These are phyloP conservation scores for Achlya hypogyna DNA, from an alignment of 352 stramenopile species.

Conservation along the genomic window DNA sequence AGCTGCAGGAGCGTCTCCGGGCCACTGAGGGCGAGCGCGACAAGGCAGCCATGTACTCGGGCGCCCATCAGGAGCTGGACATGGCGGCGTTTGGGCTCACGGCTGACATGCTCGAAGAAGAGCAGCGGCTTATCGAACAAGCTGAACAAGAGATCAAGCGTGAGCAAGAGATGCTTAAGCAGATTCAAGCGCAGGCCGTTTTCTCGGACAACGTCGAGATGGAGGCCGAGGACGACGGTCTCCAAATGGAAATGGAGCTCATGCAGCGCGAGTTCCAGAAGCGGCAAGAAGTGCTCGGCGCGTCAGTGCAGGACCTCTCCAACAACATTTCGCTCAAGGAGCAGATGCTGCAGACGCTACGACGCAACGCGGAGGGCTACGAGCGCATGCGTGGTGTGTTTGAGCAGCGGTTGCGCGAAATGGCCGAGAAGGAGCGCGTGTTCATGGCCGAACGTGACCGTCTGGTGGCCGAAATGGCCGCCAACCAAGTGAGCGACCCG, in stretches of 20 bases:
- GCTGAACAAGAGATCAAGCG: constrained; percentile 71
- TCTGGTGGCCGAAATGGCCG: constrained; percentile 36
- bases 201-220: background rate
- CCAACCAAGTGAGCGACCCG: constrained; percentile 24
- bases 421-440: constrained; percentile 59
- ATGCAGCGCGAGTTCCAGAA: constrained; percentile 74
- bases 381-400: constrained; percentile 76
- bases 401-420: constrained; percentile 74
- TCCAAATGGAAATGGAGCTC: constrained; percentile 45
- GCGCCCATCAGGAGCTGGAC: constrained; percentile 10
- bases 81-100: constrained; percentile 10
- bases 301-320: constrained; percentile 67
- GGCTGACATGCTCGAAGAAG: constrained; percentile 37
- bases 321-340: constrained; percentile 83
- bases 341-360: constrained; percentile 72
- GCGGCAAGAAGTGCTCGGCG: constrained; percentile 64
- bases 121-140: constrained; percentile 51
- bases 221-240: constrained; percentile 12
- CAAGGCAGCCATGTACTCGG: constrained; percentile 33
- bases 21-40: constrained; percentile 54
- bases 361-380: constrained; percentile 71
- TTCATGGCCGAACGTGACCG: constrained; percentile 42
- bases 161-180: constrained; percentile 66
- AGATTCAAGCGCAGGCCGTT: constrained; percentile 23
- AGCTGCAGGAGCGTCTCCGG: constrained; percentile 72